phyloP scores from a whole-genome alignment of 495 filamentous ascomycete genomes.

The Lasiosphaeriaceae sp. region DNA sequence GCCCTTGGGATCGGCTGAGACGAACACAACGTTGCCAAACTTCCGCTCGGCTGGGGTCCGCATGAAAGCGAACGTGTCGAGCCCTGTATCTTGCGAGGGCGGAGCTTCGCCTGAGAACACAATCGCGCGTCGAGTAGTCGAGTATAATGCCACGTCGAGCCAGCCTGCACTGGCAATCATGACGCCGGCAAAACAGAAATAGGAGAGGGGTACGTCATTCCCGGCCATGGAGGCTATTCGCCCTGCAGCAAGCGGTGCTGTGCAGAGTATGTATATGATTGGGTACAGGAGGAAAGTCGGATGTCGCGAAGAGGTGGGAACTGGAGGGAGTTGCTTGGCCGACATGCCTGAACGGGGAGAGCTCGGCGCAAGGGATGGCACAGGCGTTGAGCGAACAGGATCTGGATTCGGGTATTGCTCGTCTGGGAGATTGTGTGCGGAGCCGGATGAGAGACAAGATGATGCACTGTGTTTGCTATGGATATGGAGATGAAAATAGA shows the following conservation, averaged over 20 bases:
- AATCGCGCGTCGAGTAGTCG: slow-evolving; percentile 58
- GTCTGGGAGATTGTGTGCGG: background rate
- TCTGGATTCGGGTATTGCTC: slow-evolving; percentile 18
- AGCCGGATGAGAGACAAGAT: slow-evolving; percentile 23
- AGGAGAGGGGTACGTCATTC: slow-evolving; percentile 49
- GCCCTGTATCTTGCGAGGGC: slow-evolving; percentile 39
- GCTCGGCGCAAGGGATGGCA: slow-evolving; percentile 8
- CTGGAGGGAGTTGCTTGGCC: slow-evolving; percentile 19
- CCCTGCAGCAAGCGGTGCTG: slow-evolving; percentile 63
- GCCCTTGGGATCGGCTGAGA: slow-evolving; percentile 25
- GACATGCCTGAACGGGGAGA: slow-evolving; percentile 17
- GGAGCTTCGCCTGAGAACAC: slow-evolving; percentile 42
- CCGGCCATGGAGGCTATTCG: slow-evolving; percentile 63
- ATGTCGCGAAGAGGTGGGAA: slow-evolving; percentile 41
- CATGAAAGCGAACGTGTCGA: slow-evolving; percentile 48
- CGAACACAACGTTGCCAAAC: slow-evolving; percentile 38
- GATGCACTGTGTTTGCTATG: slow-evolving; percentile 38
- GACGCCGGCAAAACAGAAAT: slow-evolving; percentile 65
- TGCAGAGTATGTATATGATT: slow-evolving; percentile 65
- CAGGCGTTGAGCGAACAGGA: slow-evolving; percentile 8
- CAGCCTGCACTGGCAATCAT: slow-evolving; percentile 70
- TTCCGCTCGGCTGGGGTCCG: slow-evolving; percentile 28
- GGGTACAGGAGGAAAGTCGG: slow-evolving; percentile 72
- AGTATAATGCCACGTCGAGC: slow-evolving; percentile 68
- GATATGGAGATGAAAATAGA: slow-evolving; percentile 58